Conservation (phyloP, 345 rosid species). For the Toxicodendron radicans region DNA sequence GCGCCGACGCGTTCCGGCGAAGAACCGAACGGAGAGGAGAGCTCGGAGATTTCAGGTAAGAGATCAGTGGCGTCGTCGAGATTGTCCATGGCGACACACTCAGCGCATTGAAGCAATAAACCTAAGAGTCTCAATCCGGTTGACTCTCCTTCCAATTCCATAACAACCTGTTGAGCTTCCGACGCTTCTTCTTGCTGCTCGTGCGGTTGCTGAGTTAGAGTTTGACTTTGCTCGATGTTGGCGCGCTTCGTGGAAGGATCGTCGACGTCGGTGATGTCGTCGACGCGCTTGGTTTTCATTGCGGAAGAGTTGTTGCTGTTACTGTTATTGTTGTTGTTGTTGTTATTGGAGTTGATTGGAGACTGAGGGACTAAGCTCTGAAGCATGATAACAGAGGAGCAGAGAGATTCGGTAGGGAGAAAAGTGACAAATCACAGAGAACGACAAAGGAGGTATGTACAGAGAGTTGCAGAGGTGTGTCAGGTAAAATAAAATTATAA, state of each 20-base stretch:
- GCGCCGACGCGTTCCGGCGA: conserved; percentile 91
- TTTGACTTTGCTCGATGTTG: conserved; percentile 24
- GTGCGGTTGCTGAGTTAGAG: no score
- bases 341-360: conserved; percentile 33
- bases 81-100: conserved; percentile 75
- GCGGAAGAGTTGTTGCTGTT: conserved; percentile 27
- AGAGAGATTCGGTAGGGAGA: conserved; percentile 38
- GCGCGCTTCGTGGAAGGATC: conserved; percentile 51
- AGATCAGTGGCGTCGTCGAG: conserved; percentile 70
- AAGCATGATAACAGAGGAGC: conserved; percentile 49
- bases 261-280: conserved; percentile 33
- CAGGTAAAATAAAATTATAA: conserved; percentile 15
- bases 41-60: conserved; percentile 70
- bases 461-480: conserved; percentile 26
- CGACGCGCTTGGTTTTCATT: conserved; percentile 63
- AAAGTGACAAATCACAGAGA: conserved; percentile 3
- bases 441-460: conserved; percentile 28
- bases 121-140: conserved; percentile 65
- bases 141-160: conserved; percentile 40
- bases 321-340: conserved; percentile 5
- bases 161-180: conserved; percentile 15
- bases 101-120: conserved; percentile 85
- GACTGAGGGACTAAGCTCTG: conserved; percentile 53
- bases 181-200: conserved; percentile 9
- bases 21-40: conserved; percentile 80